phyloP scores from a whole-genome alignment of 1,139 yeast species.

The Geotrichum citri-aurantii region DNA sequence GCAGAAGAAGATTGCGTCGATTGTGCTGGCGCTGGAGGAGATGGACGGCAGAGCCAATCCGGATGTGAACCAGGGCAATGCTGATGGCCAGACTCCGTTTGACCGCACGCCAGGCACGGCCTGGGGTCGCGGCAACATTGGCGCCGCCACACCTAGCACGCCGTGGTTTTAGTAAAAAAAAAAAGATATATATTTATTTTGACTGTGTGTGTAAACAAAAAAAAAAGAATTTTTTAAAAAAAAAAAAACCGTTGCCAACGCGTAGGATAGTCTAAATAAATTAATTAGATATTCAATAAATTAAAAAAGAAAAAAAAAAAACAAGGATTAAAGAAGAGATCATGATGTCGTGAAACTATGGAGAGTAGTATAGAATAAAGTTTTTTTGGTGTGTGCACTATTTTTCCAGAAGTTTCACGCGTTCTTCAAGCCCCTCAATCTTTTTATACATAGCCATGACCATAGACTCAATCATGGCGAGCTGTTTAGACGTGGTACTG shows the following conservation, averaged over 20 bases:
- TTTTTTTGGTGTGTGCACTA: no score
- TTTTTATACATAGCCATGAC: conserved; percentile 6
- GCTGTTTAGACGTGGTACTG: conserved; percentile 4
- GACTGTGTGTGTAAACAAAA: not conserved
- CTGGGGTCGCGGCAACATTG: conserved; percentile 11
- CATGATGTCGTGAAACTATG: no score
- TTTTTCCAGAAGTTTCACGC: conserved; percentile 2
- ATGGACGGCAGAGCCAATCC: conserved; percentile 18
- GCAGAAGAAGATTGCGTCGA: conserved; percentile 86
- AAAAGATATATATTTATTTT: not conserved
- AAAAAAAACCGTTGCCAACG: not conserved
- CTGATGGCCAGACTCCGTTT: conserved; percentile 13
- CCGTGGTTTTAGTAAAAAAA: not conserved
- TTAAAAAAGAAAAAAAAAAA: not conserved
- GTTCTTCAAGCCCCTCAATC: not conserved
- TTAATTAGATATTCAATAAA: no score
- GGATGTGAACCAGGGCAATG: conserved; percentile 8
- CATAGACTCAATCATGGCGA: conserved; percentile 16
- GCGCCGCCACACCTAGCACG: not conserved
- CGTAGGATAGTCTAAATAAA: not conserved
- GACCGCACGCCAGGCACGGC: conserved; percentile 15
- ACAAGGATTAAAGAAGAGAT: no score
- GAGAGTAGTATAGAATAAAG: no score
- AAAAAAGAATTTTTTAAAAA: not conserved
- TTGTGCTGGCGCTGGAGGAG: conserved; percentile 70